Base-by-base conservation (phyloP, 192 early-diverging fungal species). In the Entophlyctis helioformis region DNA sequence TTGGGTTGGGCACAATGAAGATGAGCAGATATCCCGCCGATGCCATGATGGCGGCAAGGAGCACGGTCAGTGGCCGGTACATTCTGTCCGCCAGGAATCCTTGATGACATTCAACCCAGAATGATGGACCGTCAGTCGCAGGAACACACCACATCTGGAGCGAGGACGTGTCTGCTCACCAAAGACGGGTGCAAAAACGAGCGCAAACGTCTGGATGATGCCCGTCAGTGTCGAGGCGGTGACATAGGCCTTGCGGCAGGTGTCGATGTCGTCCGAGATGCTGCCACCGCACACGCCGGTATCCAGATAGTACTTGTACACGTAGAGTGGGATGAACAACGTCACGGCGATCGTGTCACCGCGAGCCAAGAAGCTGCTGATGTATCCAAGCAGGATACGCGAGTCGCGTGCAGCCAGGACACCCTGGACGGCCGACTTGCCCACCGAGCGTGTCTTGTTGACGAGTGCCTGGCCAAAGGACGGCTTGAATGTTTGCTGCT, bases 341-440 rank as follows among this genome's bases (percentile, higher is more conserved):
- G 84, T 71, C 20, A 87, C 57, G n/a, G 78, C 69, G 31, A 83
- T 71, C 4, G 80, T 78, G 48, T 87, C 83, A 1, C 75, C 81
- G 36, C 84, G 66, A 8, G 83, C 83, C 43, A 83, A 60, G 48
- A 81, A 85, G 51, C 69, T 69, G 3, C 78, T 73, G 2, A 66
- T 36, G 44, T 82, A 83, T 3, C 80, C 84, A 39, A 82, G 56
- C 1, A 74, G 50, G 25, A 86, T 51, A 20, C 64, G 57, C 2
- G 67, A 66, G 26, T 86, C 79, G 12, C 56, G 55, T 3, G 58
- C 71, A 20, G 82, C 80, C n/a, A 50, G 21, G 29, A 85, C n/a
- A 8, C 83, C 83, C 37, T 69, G 65, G 34, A 61, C 57, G 10
- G 77, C 67, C 2, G 57, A 22, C 36, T 53, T n/a, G n/a, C n/a